Evolutionary conservation across 371 early-diverging fungal species (phyloP), one percentile per base, ranked within the genome.

Genomic region (Blastocladiella emersonii): DNA sequence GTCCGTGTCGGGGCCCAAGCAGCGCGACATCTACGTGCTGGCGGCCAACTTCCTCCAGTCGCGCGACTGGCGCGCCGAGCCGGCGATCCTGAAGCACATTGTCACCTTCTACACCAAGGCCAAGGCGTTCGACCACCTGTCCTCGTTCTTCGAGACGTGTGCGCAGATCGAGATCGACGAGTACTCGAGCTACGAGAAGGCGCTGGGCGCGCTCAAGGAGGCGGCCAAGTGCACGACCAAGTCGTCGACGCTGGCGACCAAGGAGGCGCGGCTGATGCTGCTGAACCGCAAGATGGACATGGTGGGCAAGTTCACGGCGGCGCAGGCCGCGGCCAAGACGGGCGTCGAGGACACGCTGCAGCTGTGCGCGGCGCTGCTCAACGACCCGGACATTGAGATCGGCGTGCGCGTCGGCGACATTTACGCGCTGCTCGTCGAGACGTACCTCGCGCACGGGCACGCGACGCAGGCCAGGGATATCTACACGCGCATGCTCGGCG

Each of bases 121-220:
- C 7, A 75, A 75, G 41, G 70, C 79, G 8, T 74, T 63, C 53
- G 68, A 71, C 34, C 65, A 75, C 13, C 69, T 81, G 8, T 57
- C 72, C 1, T 55, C 68, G 0, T 81, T 81, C 60, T 81, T 76
- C 63, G 74, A 76, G 34, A 57, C 78, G 15, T 81, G 79, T 57
- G 74, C 72, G 23, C 74, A 72, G 39, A 68, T 78, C 27, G 81
- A 81, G 64, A 72, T 81, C 34, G 79, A 81, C 45, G 79, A 79
- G 67, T 81, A 74, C 55, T 77, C 77, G 62, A 78, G 76, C 64
- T 81, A 81, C 66, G 76, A 78, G 39, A 78, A 79, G 70, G 78
- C 75, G 3, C 64, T 72, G 25, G 75, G 68, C 8, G 79, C 77
- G 5, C 61, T 77, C 32, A 62, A 64, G 43, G 79, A 79, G 63